Base-by-base conservation (phyloP, 2,329 filamentous ascomycete genomes). In the Stemphylium vesicarium region DNA sequence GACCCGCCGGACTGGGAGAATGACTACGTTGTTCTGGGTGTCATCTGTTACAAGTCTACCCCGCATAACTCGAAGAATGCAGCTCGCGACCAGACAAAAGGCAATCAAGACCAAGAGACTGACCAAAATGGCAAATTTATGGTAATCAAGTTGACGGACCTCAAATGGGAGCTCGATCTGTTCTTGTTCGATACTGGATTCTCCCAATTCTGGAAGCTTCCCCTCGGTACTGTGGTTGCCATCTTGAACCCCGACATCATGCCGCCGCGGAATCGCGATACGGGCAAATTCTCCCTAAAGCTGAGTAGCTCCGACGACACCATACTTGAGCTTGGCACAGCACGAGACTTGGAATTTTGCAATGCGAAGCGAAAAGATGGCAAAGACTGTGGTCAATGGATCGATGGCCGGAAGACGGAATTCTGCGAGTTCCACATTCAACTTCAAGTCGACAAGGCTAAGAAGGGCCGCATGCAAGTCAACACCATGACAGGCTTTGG, bases 361-460 rank as follows among this genome's bases (percentile, higher is more conserved):
- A 92, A 93, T 71, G 86, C 88, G 6, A 80, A 92, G 60, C 92
- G 90, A 72, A 94, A 90, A 69, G 92, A 97, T 70, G 94, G 95
- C 35, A 84, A 90, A 52, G 79, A 84, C 41, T 99, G 95, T 75
- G 86, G 84, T 31, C 79, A 85, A 24, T 99, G 95, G 95, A 83
- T 99, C 56, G 94, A 99, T 74, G 86, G 85, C 62, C 87, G 92
- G 48, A 91, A 92, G 66, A 96, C 93, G 0, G 88, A 96, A 65
- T 91, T 90, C 72, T 99, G 95, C 77, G 92, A 96, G 62, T 99
- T 89, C 65, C 95, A 99, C 75, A 86, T 96, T 63, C 92, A 96
- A 65, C 80, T 91, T 22, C 88, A 91, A 22, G 79, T 98, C 3
- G 84, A 87, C 50, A 93, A 91, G 70, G 84, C 86, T 70, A 82